These are phyloP conservation scores for Rhizophora mangle DNA, from an alignment of 345 rosid genomes.

Conservation along the genomic window DNA sequence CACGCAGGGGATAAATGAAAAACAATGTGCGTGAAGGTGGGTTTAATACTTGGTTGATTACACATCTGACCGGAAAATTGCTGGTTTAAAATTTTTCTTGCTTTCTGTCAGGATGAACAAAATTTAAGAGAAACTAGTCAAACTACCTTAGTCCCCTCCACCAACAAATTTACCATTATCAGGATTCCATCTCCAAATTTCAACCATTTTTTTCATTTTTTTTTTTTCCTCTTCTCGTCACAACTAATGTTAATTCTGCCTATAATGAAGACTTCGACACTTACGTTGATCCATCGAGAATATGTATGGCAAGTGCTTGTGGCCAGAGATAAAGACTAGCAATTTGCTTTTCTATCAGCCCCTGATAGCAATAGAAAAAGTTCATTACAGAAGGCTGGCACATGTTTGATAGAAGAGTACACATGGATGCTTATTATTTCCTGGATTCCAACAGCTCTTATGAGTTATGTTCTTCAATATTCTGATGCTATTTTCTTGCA, in stretches of 20 bases:
- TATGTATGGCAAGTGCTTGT: slow-evolving; percentile 39
- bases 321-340: slow-evolving; percentile 54
- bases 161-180: too few relatives aligned
- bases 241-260: neutral
- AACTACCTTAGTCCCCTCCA: too few relatives aligned
- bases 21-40: too few relatives aligned
- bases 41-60: too few relatives aligned
- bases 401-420: neutral
- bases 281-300: slow-evolving; percentile 47
- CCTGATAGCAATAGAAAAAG: slow-evolving; percentile 31
- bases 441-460: neutral
- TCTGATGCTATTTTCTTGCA: neutral
- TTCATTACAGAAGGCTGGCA: neutral
- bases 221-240: too few relatives aligned
- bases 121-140: too few relatives aligned
- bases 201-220: neutral
- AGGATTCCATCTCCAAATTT: too few relatives aligned
- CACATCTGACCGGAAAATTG: too few relatives aligned
- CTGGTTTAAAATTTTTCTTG: too few relatives aligned
- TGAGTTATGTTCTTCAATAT: neutral
- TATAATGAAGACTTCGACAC: slow-evolving; percentile 8
- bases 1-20: too few relatives aligned
- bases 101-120: too few relatives aligned
- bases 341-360: slow-evolving; percentile 39
- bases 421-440: neutral